These are phyloP conservation scores for Juglanconis sp. DNA, from an alignment of 2,329 filamentous ascomycete species.

Conservation along the genomic window DNA sequence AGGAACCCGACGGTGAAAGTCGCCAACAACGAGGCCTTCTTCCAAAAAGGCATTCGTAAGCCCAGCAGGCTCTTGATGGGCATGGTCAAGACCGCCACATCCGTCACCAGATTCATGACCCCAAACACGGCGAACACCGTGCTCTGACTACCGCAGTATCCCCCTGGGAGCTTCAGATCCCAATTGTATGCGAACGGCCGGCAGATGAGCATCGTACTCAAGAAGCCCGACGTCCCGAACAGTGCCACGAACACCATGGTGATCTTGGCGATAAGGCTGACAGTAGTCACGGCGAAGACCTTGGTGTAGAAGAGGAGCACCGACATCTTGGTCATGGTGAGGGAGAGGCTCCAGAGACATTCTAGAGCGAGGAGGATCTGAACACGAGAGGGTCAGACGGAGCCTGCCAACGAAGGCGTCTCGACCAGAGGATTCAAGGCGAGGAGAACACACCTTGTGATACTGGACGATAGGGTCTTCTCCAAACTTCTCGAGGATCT, in stretches of 20 bases:
- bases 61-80: constrained; percentile 21
- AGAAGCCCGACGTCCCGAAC: constrained; percentile 26
- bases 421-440: neutral
- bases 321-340: constrained; percentile 28
- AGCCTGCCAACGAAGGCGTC: neutral
- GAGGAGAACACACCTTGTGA: constrained; percentile 1
- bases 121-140: constrained; percentile 3
- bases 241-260: constrained; percentile 23
- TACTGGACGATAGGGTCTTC: constrained; percentile 18
- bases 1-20: constrained; percentile 32
- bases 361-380: constrained; percentile 23
- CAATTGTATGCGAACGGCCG: constrained; percentile 34
- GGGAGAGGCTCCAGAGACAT: constrained; percentile 29
- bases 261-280: constrained; percentile 23
- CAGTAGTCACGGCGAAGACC: constrained; percentile 26
- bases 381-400: neutral
- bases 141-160: constrained; percentile 29
- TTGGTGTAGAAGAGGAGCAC: constrained; percentile 28
- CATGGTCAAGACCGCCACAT: neutral
- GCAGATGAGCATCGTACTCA: constrained; percentile 33
- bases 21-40: constrained; percentile 28
- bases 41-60: constrained; percentile 28
- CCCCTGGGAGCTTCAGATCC: constrained; percentile 29
- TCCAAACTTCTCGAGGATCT: constrained; percentile 17
- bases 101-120: neutral